Conservation (phyloP, 495 filamentous ascomycete species). For the Chlorociboria aeruginascens region DNA sequence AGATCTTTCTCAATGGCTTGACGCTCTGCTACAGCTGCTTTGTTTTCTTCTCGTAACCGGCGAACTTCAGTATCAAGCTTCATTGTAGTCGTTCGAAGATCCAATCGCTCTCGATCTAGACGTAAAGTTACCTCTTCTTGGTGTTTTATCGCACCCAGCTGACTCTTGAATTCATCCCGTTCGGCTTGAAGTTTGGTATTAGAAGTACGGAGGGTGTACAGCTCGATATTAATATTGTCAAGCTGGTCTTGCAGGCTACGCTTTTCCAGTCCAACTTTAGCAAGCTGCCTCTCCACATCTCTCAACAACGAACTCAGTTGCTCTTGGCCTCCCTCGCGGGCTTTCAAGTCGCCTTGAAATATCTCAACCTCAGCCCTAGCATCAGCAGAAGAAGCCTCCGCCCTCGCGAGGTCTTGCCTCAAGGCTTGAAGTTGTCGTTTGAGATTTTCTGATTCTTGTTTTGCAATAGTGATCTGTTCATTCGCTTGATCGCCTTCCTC, state of each 20-base stretch:
- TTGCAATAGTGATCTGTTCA: constrained; percentile 34
- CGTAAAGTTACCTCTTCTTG: constrained; percentile 38
- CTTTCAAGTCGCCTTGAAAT: constrained; percentile 42
- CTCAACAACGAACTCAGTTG: constrained; percentile 23
- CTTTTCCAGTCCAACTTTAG: constrained; percentile 40
- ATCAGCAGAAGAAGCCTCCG: constrained; percentile 34
- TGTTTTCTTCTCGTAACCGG: constrained; percentile 45
- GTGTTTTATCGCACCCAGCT: constrained; percentile 37
- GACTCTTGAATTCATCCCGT: constrained; percentile 49
- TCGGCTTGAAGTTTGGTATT: constrained; percentile 45
- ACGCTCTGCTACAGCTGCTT: constrained; percentile 34
- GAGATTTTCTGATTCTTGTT: constrained; percentile 37
- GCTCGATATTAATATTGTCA: constrained; percentile 45
- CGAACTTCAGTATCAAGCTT: constrained; percentile 48
- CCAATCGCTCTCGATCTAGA: constrained; percentile 50
- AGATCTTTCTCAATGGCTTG: constrained; percentile 27
- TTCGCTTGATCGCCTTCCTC: constrained; percentile 60
- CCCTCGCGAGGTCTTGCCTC: constrained; percentile 29
- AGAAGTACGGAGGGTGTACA: constrained; percentile 41
- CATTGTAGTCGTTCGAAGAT: constrained; percentile 45
- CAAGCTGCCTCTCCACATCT: constrained; percentile 31
- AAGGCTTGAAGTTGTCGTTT: constrained; percentile 34
- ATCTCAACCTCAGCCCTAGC: constrained; percentile 39
- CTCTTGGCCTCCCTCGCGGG: constrained; percentile 21
- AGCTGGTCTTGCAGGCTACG: constrained; percentile 52